A percentile compares a stretch with the other conserved stretches of the same genome.
Conservation (phyloP, 2,329 filamentous ascomycete genomes). For the Sporothrix inflata region DNA sequence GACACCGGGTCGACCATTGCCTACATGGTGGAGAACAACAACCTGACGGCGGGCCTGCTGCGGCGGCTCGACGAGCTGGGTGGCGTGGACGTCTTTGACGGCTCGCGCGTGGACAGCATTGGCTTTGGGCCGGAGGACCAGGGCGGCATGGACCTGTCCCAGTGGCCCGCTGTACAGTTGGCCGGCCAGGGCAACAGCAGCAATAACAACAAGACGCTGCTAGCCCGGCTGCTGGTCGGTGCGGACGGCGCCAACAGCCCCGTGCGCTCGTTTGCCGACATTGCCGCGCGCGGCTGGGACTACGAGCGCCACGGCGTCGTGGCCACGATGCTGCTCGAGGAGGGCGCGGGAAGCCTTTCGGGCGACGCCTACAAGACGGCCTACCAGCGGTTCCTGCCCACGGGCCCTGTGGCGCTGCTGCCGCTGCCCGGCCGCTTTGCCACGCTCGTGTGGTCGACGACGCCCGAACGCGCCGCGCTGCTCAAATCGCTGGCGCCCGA, state of each 20-base stretch:
- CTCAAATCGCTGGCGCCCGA: constrained; percentile 73
- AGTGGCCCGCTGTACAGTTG: constrained; percentile 86
- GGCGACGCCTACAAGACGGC: constrained; percentile 68
- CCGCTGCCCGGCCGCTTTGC: constrained; percentile 82
- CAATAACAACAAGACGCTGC: constrained; percentile 54
- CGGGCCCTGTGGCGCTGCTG: constrained; percentile 87
- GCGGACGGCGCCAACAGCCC: constrained; percentile 96
- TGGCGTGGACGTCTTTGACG: constrained; percentile 71
- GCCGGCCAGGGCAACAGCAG: constrained; percentile 37
- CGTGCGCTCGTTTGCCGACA: constrained; percentile 85
- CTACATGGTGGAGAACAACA: constrained; percentile 95
- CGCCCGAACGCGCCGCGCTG: constrained; percentile 73
- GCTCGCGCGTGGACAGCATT: constrained; percentile 79
- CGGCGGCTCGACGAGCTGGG: constrained; percentile 71
- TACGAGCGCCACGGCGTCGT: constrained; percentile 90
- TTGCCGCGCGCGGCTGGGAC: constrained; percentile 87
- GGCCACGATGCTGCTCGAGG: constrained; percentile 76
- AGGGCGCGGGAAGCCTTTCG: constrained; percentile 49
- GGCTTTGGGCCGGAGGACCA: constrained; percentile 60
- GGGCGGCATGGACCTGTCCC: constrained; percentile 69
- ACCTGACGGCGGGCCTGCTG: constrained; percentile 79
- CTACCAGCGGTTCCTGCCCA: constrained; percentile 93
- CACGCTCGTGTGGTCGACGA: constrained; percentile 94
- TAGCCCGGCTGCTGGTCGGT: constrained; percentile 83
- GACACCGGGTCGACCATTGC: constrained; percentile 67